These are phyloP conservation scores for Thoreauomyces humboldtii DNA, from an alignment of 192 early-diverging fungal species.

Conservation along the genomic window DNA sequence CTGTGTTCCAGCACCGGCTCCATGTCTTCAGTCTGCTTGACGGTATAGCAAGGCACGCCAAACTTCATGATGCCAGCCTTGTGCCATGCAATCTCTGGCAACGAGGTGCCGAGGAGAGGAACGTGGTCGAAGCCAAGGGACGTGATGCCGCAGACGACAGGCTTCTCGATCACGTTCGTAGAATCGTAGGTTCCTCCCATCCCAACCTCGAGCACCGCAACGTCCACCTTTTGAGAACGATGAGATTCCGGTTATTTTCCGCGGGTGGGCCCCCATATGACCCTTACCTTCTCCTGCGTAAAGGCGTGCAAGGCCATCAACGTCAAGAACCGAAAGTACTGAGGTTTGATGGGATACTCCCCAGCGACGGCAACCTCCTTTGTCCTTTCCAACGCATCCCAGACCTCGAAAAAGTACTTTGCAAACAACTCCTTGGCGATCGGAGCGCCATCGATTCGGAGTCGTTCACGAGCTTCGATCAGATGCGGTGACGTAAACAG, in stretches of 20 bases:
- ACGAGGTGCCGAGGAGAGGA: constrained; percentile 64
- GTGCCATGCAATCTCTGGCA: constrained; percentile 73
- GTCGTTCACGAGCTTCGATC: constrained; percentile 87
- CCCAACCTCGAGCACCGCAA: constrained; percentile 81
- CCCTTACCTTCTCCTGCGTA: constrained; percentile 63
- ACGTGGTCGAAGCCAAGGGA: constrained; percentile 77
- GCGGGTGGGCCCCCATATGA: too few relatives aligned
- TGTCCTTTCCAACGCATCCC: constrained; percentile 61
- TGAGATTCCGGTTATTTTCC: too few relatives aligned
- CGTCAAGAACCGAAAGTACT: constrained; percentile 91
- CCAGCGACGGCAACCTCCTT: constrained; percentile 12
- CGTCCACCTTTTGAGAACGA: constrained; percentile 48
- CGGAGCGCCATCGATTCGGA: constrained; percentile 85
- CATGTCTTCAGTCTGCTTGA: constrained; percentile 68
- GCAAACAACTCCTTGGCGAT: constrained; percentile 71
- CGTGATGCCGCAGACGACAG: constrained; percentile 61
- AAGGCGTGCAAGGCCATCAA: constrained; percentile 89
- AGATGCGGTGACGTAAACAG: constrained; percentile 94
- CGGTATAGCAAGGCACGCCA: constrained; percentile 68
- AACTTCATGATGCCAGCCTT: constrained; percentile 82
- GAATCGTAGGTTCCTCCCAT: constrained; percentile 82
- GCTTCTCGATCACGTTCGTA: constrained; percentile 71
- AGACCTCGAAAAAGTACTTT: constrained; percentile 85
- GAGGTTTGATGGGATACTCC: constrained; percentile 48
- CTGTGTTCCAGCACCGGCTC: constrained; percentile 64